A percentile compares a stretch with the other conserved stretches of the same genome.
These are phyloP conservation scores for Salix caprea DNA, from an alignment of 345 rosid genomes.

Conservation along the genomic window DNA sequence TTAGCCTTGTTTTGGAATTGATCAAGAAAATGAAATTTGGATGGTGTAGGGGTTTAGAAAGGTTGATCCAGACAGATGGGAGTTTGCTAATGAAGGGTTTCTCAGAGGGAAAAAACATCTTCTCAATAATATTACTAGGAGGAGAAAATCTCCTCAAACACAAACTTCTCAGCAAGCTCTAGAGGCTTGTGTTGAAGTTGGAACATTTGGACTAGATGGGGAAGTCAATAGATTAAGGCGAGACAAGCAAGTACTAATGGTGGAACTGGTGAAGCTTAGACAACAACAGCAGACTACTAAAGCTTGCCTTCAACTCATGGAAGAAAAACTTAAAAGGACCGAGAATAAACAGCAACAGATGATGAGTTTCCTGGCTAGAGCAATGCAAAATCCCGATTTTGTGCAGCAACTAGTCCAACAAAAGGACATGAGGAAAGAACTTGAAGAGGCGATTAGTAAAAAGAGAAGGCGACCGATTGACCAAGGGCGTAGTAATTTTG, in stretches of 20 bases:
- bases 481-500: slow-evolving; percentile 34
- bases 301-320: slow-evolving; percentile 44
- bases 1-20: slow-evolving; percentile 8
- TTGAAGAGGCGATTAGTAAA: slow-evolving; percentile 49
- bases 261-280: slow-evolving; percentile 59
- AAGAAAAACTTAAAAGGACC: slow-evolving; percentile 47
- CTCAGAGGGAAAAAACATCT: slow-evolving; percentile 69
- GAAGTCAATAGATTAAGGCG: slow-evolving; percentile 50
- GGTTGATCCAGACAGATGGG: slow-evolving; percentile 95
- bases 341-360: slow-evolving; percentile 64
- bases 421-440: slow-evolving; percentile 45
- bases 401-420: slow-evolving; percentile 49
- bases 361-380: slow-evolving; percentile 73
- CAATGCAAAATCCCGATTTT: slow-evolving; percentile 60
- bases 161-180: slow-evolving; percentile 39
- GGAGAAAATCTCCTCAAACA: slow-evolving; percentile 44
- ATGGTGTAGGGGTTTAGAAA: slow-evolving; percentile 81
- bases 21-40: slow-evolving; percentile 19
- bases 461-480: slow-evolving; percentile 52
- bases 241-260: slow-evolving; percentile 61
- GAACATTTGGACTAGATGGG: slow-evolving; percentile 55
- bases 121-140: slow-evolving; percentile 44
- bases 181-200: slow-evolving; percentile 65
- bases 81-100: slow-evolving; percentile 72
- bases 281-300: slow-evolving; percentile 59